Evolutionary conservation across 495 filamentous ascomycete genomes (phyloP).

Genomic region (Penicillium chermesinum): DNA sequence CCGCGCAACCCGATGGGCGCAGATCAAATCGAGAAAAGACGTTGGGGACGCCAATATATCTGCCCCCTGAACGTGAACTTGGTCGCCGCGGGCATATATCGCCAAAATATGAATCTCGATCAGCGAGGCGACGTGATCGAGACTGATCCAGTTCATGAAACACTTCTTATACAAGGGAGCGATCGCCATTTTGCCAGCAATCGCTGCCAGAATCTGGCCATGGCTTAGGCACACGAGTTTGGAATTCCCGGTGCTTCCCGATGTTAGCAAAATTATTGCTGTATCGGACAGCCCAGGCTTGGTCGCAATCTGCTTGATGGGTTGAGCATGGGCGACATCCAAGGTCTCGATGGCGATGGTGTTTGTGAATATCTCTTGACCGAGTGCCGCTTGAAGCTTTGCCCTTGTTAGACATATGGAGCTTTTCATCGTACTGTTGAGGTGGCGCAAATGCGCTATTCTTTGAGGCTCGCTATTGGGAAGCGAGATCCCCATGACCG

Average conservation of each 20-base stretch:
- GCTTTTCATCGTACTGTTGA: slow-evolving; percentile 11
- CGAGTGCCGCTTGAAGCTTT: slow-evolving; percentile 6
- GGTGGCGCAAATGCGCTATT: slow-evolving; percentile 28
- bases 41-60: slow-evolving; percentile 39
- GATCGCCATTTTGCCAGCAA: slow-evolving; percentile 36
- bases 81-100: slow-evolving; percentile 31
- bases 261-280: slow-evolving; percentile 51
- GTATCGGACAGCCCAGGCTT: slow-evolving; percentile 2
- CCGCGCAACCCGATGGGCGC: slow-evolving; percentile 36
- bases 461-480: slow-evolving; percentile 28
- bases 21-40: slow-evolving; percentile 37
- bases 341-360: slow-evolving; percentile 6
- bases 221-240: slow-evolving; percentile 49
- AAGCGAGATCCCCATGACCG: slow-evolving; percentile 36
- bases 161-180: not conserved
- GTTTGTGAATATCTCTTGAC: slow-evolving; percentile 1
- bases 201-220: slow-evolving; percentile 40
- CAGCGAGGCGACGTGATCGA: slow-evolving; percentile 53
- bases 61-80: slow-evolving; percentile 42
- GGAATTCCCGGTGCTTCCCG: slow-evolving; percentile 49
- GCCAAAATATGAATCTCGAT: slow-evolving; percentile 48
- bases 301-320: not conserved
- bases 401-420: slow-evolving; percentile 15
- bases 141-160: slow-evolving; percentile 48
- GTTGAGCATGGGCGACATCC: not conserved